A percentile compares a stretch with the other conserved stretches of the same genome.
phyloP scores from a whole-genome alignment of 2,329 filamentous ascomycete genomes.

The Thielaviopsis ethacetica region DNA sequence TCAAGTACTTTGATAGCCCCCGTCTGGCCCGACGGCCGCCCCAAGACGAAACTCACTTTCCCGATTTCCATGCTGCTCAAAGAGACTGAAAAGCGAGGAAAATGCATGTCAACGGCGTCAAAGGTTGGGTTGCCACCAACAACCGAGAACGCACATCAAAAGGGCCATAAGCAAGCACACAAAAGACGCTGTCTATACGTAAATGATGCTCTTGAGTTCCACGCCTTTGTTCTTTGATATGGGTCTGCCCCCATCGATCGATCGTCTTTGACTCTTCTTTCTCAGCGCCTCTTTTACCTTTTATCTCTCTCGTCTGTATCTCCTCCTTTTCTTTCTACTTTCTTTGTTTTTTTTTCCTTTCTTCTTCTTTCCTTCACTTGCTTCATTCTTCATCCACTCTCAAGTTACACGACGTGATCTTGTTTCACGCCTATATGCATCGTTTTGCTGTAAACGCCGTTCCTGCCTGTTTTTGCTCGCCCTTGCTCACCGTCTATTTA shows the following conservation, averaged over 20 bases:
- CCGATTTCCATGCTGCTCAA: not conserved
- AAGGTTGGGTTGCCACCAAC: not conserved
- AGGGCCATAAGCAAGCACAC: not conserved
- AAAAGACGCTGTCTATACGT: too few relatives aligned
- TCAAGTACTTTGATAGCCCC: not conserved
- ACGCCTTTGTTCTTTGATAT: not conserved
- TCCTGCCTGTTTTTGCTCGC: not conserved
- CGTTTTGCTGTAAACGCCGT: not conserved
- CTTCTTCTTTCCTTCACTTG: not conserved
- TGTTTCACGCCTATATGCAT: not conserved
- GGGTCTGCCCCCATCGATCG: too few relatives aligned
- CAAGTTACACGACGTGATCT: not conserved
- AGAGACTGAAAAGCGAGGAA: too few relatives aligned
- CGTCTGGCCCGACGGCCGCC: too few relatives aligned
- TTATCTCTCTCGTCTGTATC: not conserved
- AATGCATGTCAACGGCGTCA: too few relatives aligned
- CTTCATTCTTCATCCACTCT: not conserved
- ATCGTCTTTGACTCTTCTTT: not conserved
- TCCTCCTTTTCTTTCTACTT: not conserved
- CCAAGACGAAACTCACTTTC: not conserved
- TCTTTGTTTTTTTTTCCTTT: not conserved
- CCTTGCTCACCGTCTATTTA: not conserved
- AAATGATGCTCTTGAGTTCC: slow-evolving; percentile 9
- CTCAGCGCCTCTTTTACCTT: too few relatives aligned
- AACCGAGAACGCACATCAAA: not conserved